Base-by-base conservation (phyloP, 2,329 filamentous ascomycete species). In the Curvularia verruculosa region DNA sequence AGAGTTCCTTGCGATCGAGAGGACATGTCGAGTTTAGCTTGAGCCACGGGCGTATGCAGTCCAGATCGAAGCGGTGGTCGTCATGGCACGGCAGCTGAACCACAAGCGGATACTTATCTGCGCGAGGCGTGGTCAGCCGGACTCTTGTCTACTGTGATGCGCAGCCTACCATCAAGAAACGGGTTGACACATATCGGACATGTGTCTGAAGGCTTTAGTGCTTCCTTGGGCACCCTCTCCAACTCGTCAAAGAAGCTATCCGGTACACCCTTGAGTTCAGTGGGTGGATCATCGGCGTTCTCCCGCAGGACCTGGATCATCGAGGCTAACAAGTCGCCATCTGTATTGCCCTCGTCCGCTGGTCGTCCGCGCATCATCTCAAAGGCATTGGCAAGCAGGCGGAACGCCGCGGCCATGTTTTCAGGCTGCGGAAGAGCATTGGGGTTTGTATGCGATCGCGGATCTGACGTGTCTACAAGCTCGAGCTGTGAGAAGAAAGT, bases 401-500 rank as follows among this genome's bases (percentile, higher is more conserved):
- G 80, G 69, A 83, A 87, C 2, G 84, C 82, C 1, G 85, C 85
- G 44, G 83, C 81, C 63, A 88, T 80, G 66, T 88, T 85, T 53
- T 81, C 80, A 2, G 86, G 86, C 4, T 86, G 80, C 1, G 86
- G 86, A 0, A 85, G 72, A 1, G 86, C 83, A 72, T 87, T 76
- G n/a, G 79, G 77, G 66, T 87, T 84, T 52, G 81, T 80, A 41
- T 82, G 83, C 44, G 75, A 67, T 54, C 77, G 74, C 6, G 79
- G 75, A 68, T 83, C 80, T 28, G 81, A 83, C 8, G 83, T 85
- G 59, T 83, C 81, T 28, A 82, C 78, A 54, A 86, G 82, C 65
- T 87, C 83, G 58, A 88, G 83, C 43, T 84, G 83, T 55, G 82
- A 81, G 77, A 87, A 87, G 79, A 89, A 88, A 66, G 85, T 86